Evolutionary conservation across 176 grass and related monocot genomes (phyloP).

Genomic region (Ampelocalamus luodianensis): DNA sequence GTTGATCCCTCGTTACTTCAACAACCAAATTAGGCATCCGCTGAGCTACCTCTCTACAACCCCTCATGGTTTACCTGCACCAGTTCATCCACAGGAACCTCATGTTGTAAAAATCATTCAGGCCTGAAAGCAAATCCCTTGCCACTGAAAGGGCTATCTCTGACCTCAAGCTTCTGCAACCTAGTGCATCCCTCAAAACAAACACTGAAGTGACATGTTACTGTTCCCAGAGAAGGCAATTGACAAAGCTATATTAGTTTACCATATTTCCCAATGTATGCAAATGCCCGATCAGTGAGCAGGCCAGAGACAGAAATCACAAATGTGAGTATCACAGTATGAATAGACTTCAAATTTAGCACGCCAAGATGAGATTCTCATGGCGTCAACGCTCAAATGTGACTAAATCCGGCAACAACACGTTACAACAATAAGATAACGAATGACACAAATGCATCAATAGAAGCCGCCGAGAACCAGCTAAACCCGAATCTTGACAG

Average conservation of each 20-base stretch:
- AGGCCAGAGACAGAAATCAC: conserved; percentile 59
- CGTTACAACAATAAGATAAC: background rate
- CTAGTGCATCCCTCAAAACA: conserved; percentile 56
- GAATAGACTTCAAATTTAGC: background rate
- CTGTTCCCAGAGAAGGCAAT: conserved; percentile 60
- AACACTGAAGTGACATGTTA: conserved; percentile 52
- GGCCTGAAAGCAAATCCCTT: conserved; percentile 55
- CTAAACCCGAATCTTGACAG: no score
- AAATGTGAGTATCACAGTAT: background rate
- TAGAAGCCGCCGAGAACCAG: no score
- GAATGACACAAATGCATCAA: conserved; percentile 12
- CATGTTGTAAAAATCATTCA: conserved; percentile 63
- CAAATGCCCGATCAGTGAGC: conserved; percentile 64
- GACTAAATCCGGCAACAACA: background rate
- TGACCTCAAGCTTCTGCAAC: conserved; percentile 75
- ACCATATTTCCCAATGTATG: conserved; percentile 63
- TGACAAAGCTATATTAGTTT: conserved; percentile 59
- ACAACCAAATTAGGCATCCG: conserved; percentile 58
- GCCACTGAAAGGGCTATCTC: conserved; percentile 65
- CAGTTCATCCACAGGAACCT: conserved; percentile 73
- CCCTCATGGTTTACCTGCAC: conserved; percentile 50
- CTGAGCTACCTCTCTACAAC: conserved; percentile 61
- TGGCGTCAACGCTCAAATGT: background rate
- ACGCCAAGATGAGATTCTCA: background rate
- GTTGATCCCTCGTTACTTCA: conserved; percentile 53